Conservation (phyloP, 495 filamentous ascomycete genomes). For the Pyrenula massariospora region DNA sequence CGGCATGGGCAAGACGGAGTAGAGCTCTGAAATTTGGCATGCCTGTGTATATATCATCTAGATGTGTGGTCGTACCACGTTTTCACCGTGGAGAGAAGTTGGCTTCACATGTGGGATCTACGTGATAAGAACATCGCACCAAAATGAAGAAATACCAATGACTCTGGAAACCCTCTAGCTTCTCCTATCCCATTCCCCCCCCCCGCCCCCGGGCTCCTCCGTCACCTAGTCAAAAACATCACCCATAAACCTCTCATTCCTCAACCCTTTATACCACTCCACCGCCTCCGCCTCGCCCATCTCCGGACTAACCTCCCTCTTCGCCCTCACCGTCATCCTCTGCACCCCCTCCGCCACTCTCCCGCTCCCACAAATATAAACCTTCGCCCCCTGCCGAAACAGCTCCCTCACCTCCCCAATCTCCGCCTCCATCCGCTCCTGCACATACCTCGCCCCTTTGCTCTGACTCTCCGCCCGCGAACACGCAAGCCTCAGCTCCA, state of each 20-base stretch:
- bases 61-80: no score
- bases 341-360: constrained; percentile 50
- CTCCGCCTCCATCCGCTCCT: constrained; percentile 46
- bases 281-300: constrained; percentile 18
- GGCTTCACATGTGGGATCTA: no score
- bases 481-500: constrained; percentile 46
- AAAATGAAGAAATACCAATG: no score
- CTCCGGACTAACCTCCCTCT: constrained; percentile 25
- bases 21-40: no score
- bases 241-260: constrained; percentile 52
- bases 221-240: constrained; percentile 42
- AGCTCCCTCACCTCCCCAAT: constrained; percentile 35
- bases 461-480: constrained; percentile 24
- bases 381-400: constrained; percentile 46
- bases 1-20: no score
- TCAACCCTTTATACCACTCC: constrained; percentile 44
- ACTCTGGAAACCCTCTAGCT: background rate
- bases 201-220: background rate
- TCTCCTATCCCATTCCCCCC: background rate
- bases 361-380: constrained; percentile 58
- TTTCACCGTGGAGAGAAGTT: no score
- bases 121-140: no score
- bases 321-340: constrained; percentile 30
- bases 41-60: no score
- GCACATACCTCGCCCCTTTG: constrained; percentile 43